Conservation (phyloP, 164 flowering plant species). For the Taxillus chinensis region DNA sequence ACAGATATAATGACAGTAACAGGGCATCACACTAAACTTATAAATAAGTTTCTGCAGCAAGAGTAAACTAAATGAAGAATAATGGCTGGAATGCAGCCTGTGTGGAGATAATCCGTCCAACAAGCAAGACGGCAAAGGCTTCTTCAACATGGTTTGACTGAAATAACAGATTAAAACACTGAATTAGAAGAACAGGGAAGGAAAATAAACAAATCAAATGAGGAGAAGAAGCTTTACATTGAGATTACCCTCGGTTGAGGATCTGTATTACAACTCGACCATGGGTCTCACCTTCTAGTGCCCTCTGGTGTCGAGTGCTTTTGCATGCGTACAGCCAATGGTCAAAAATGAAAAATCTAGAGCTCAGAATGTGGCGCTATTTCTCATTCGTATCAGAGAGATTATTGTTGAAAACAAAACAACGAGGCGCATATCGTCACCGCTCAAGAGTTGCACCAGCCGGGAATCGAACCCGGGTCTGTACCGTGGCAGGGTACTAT, state of each 20-base stretch:
- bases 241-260: constrained; percentile 56
- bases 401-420: too few relatives aligned
- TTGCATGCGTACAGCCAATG: too few relatives aligned
- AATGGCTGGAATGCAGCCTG: constrained; percentile 90
- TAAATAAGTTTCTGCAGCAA: too few relatives aligned
- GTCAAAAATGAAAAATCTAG: too few relatives aligned
- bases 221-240: constrained; percentile 42
- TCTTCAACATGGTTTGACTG: background rate
- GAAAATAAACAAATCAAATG: too few relatives aligned
- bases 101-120: constrained; percentile 85
- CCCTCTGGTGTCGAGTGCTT: constrained; percentile 57
- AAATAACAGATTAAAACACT: background rate
- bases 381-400: too few relatives aligned
- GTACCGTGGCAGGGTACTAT: constrained; percentile 99
- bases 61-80: too few relatives aligned
- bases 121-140: constrained; percentile 6
- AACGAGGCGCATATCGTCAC: too few relatives aligned
- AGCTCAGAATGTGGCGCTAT: too few relatives aligned
- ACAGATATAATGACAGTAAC: too few relatives aligned
- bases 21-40: too few relatives aligned
- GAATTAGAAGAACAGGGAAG: too few relatives aligned
- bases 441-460: constrained; percentile 57
- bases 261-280: constrained; percentile 76
- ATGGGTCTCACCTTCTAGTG: constrained; percentile 91
- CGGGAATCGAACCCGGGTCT: constrained; percentile 99